A percentile compares a stretch with the other conserved stretches of the same genome.
Evolutionary conservation across 2,329 filamentous ascomycete species (phyloP).

Genomic region (Neophaeococcomyces aloes): DNA sequence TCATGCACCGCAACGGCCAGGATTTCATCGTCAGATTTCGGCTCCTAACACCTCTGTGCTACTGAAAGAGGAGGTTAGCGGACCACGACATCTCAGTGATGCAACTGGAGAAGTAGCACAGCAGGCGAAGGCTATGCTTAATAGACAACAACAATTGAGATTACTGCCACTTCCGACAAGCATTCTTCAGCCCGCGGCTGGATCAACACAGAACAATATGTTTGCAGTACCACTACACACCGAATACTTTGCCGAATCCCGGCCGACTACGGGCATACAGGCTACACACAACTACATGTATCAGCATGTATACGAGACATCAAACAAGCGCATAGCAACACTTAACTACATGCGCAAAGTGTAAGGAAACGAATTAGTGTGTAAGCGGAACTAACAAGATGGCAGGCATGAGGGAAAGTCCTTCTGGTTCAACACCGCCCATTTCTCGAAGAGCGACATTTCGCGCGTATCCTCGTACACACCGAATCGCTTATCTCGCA

Average conservation of each 20-base stretch:
- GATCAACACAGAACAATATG: neutral
- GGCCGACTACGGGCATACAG: neutral
- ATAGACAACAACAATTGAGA: neutral
- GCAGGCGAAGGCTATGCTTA: constrained; percentile 2
- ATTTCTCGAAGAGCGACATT: constrained; percentile 76
- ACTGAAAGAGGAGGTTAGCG: neutral
- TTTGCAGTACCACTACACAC: constrained; percentile 3
- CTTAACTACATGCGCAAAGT: constrained; percentile 86
- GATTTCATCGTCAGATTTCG: constrained; percentile 8
- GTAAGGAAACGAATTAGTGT: constrained; percentile 42
- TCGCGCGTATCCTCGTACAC: constrained; percentile 77
- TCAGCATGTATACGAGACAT: constrained; percentile 68
- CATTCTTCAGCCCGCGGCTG: neutral
- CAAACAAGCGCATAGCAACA: constrained; percentile 86
- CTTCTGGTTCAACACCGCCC: constrained; percentile 97
- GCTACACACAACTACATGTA: constrained; percentile 32
- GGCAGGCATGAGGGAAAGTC: constrained; percentile 79
- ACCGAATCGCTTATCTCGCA: constrained; percentile 68
- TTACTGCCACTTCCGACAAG: neutral
- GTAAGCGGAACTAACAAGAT: constrained; percentile 12
- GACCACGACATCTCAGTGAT: constrained; percentile 6
- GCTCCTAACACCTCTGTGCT: constrained; percentile 8
- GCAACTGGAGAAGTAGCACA: neutral
- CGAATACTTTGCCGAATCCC: neutral
- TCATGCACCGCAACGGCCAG: constrained; percentile 5